Conservation (phyloP, 2,329 filamentous ascomycete genomes). For the Uncinocarpus reesii region DNA sequence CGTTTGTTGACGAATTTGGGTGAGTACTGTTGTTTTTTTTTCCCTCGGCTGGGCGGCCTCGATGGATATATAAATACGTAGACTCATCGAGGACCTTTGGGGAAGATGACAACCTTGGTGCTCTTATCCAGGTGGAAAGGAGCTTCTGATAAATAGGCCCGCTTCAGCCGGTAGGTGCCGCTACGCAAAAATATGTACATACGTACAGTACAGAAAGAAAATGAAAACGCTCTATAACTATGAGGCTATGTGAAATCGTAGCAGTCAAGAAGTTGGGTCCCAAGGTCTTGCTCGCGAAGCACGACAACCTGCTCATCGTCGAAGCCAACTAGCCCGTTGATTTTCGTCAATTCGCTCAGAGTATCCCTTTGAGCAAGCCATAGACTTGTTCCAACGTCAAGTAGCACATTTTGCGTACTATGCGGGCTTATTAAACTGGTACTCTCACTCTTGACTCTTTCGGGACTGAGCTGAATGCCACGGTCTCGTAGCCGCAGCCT, state of each 20-base stretch:
- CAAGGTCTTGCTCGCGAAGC: conserved; percentile 57
- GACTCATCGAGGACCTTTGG: conserved; percentile 6
- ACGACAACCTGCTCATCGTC: conserved; percentile 89
- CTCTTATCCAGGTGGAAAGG: not conserved
- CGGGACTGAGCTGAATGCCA: conserved; percentile 46
- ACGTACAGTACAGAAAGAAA: not conserved
- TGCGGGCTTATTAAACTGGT: conserved; percentile 14
- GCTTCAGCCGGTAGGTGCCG: not conserved
- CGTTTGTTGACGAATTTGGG: not conserved
- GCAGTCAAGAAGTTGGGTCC: conserved; percentile 63
- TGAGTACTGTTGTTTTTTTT: no score
- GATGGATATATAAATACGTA: not conserved
- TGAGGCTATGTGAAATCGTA: conserved; percentile 67
- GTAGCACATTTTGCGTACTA: not conserved
- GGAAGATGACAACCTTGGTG: not conserved
- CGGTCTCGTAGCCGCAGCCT: conserved; percentile 38
- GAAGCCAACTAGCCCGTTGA: conserved; percentile 65
- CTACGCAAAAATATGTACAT: not conserved
- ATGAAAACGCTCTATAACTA: not conserved
- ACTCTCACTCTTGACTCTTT: conserved; percentile 15
- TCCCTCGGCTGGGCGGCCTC: not conserved
- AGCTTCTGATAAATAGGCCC: not conserved
- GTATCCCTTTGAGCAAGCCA: conserved; percentile 29
- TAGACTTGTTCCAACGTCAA: conserved; percentile 17
- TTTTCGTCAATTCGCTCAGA: conserved; percentile 35